These are phyloP conservation scores for Clonostachys rhizophaga DNA, from an alignment of 2,329 filamentous ascomycete species.

Conservation along the genomic window DNA sequence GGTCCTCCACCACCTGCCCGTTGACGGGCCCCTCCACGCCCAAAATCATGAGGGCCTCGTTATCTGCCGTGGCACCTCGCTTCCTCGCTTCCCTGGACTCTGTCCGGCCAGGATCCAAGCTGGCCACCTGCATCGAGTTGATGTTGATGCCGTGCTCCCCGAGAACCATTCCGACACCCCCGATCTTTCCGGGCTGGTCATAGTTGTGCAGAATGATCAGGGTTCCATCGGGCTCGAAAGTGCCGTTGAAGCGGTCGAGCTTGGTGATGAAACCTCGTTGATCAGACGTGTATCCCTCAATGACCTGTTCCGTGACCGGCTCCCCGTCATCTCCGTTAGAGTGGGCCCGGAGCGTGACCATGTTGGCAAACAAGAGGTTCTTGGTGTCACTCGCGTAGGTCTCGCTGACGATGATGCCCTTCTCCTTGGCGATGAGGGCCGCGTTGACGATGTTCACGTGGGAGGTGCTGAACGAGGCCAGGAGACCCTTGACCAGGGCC, in stretches of 20 bases:
- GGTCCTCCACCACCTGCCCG: slow-evolving; percentile 44
- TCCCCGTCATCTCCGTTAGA: slow-evolving; percentile 16
- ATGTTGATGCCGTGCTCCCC: slow-evolving; percentile 73
- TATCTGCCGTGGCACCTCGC: slow-evolving; percentile 26
- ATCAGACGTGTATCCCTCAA: slow-evolving; percentile 63
- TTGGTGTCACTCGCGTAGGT: slow-evolving; percentile 54
- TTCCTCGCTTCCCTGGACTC: slow-evolving; percentile 3
- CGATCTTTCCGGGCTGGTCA: slow-evolving; percentile 78
- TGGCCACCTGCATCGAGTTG: slow-evolving; percentile 71
- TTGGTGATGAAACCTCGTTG: slow-evolving; percentile 65
- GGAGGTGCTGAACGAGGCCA: slow-evolving; percentile 61
- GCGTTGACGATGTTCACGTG: slow-evolving; percentile 84
- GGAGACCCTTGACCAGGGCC: slow-evolving; percentile 72
- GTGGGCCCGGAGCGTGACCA: slow-evolving; percentile 63
- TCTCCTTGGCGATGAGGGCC: slow-evolving; percentile 68
- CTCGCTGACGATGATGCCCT: slow-evolving; percentile 74
- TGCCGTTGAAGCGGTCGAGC: slow-evolving; percentile 68
- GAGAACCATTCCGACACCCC: slow-evolving; percentile 67
- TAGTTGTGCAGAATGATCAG: slow-evolving; percentile 78
- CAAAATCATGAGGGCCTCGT: slow-evolving; percentile 79
- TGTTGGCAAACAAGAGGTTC: slow-evolving; percentile 61
- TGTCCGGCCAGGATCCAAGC: slow-evolving; percentile 26
- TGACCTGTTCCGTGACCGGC: slow-evolving; percentile 32
- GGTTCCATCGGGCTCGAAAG: slow-evolving; percentile 69
- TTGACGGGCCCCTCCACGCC: slow-evolving; percentile 65